Conservation (phyloP, 106 monocot genomes). For the Allium sativum region DNA sequence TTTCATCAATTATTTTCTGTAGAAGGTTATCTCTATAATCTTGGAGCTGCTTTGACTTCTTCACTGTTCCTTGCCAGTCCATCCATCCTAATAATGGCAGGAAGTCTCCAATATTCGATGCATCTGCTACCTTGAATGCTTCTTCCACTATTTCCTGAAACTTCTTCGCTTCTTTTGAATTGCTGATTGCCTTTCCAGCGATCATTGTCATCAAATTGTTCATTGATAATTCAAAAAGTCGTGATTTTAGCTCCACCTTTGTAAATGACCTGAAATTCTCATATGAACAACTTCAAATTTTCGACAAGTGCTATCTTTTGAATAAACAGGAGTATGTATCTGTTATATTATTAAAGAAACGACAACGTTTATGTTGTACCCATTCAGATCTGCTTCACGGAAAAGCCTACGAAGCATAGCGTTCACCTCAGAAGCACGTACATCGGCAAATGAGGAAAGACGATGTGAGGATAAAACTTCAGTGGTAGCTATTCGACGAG, state of each 20-base stretch:
- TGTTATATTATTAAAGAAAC: no score
- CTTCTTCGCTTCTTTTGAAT: not conserved
- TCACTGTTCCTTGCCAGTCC: conserved; percentile 10
- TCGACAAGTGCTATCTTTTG: no score
- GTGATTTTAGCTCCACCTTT: not conserved
- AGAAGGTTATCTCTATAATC: conserved; percentile 21
- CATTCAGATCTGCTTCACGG: not conserved
- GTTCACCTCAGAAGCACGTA: conserved; percentile 7
- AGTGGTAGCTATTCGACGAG: conserved; percentile 25
- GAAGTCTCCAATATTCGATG: conserved; percentile 21
- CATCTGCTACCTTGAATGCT: not conserved
- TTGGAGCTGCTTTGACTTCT: not conserved
- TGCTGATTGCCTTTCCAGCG: conserved; percentile 14
- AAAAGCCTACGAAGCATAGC: conserved; percentile 1
- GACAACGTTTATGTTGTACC: no score
- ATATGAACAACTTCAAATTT: no score
- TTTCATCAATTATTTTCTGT: conserved; percentile 24
- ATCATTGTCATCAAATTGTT: conserved; percentile 6
- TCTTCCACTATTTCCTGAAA: conserved; percentile 22
- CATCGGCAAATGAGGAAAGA: not conserved
- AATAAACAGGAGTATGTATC: no score
- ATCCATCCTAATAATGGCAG: conserved; percentile 16
- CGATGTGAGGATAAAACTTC: conserved; percentile 11
- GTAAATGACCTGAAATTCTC: no score
- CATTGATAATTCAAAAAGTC: not conserved